These are phyloP conservation scores for Cordyceps militaris DNA, from an alignment of 2,329 filamentous ascomycete genomes.

Conservation along the genomic window DNA sequence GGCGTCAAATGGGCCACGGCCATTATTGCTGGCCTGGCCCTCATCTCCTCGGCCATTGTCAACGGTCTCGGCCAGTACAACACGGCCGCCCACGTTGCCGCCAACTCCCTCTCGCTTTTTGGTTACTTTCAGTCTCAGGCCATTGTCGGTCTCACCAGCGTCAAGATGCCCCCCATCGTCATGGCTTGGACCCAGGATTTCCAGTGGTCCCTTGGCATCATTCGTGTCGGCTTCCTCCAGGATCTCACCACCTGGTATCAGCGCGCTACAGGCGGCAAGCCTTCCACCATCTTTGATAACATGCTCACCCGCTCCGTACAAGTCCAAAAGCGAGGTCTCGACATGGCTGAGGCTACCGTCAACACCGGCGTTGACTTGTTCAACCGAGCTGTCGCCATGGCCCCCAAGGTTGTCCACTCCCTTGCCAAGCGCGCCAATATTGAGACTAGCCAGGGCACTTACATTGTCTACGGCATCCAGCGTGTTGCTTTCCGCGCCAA, in stretches of 20 bases:
- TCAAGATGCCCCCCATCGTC: slow-evolving; percentile 79
- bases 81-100: slow-evolving; percentile 87
- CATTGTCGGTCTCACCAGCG: slow-evolving; percentile 77
- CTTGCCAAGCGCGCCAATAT: slow-evolving; percentile 49
- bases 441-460: slow-evolving; percentile 47
- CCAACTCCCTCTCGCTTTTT: slow-evolving; percentile 87
- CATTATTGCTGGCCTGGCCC: slow-evolving; percentile 75
- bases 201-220: slow-evolving; percentile 97
- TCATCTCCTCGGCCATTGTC: slow-evolving; percentile 79
- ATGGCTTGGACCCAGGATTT: slow-evolving; percentile 95
- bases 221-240: slow-evolving; percentile 77
- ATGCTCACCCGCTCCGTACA: slow-evolving; percentile 71
- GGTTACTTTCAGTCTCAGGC: slow-evolving; percentile 93
- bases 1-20: slow-evolving; percentile 88
- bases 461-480: slow-evolving; percentile 72
- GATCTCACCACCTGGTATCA: slow-evolving; percentile 92
- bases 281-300: slow-evolving; percentile 71
- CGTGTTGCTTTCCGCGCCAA: slow-evolving; percentile 78
- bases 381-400: slow-evolving; percentile 47
- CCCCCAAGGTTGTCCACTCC: slow-evolving; percentile 30
- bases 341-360: slow-evolving; percentile 21
- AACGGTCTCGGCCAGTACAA: slow-evolving; percentile 90
- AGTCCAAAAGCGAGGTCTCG: slow-evolving; percentile 56
- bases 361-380: slow-evolving; percentile 36
- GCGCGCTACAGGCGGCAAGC: slow-evolving; percentile 80